Evolutionary conservation across 2,329 filamentous ascomycete genomes (phyloP).

Genomic region (Nemania sp.): DNA sequence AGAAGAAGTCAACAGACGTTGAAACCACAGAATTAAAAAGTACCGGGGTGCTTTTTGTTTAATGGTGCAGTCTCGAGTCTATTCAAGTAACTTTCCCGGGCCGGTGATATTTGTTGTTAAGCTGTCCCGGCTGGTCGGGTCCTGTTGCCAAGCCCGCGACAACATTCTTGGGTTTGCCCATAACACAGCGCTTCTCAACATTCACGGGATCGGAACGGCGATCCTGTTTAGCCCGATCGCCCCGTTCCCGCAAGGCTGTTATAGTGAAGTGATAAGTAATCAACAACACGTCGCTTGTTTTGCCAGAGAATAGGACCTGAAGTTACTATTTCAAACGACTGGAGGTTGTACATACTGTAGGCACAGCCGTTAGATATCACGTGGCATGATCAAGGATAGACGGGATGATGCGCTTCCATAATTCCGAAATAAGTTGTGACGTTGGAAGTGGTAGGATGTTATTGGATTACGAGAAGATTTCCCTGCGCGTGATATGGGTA

Average conservation of each 20-base stretch:
- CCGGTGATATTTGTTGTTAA: background rate
- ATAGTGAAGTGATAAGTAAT: background rate
- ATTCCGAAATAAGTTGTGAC: conserved; percentile 12
- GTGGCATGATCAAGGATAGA: background rate
- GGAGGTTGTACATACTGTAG: too few relatives aligned
- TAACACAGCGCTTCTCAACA: background rate
- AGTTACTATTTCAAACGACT: too few relatives aligned
- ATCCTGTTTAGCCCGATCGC: background rate
- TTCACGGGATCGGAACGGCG: background rate
- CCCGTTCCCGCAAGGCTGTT: background rate
- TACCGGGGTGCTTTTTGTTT: background rate
- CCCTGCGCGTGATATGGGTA: conserved; percentile 26
- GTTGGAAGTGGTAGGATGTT: conserved; percentile 5
- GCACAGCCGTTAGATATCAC: background rate
- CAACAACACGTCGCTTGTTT: background rate
- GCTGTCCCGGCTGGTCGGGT: background rate
- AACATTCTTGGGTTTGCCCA: conserved; percentile 12
- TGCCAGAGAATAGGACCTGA: background rate
- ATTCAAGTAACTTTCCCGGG: background rate
- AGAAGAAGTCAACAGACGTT: background rate
- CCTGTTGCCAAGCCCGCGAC: background rate
- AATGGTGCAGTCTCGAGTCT: background rate
- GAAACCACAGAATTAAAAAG: background rate
- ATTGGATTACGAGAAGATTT: conserved; percentile 4
- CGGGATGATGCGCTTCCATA: conserved; percentile 19